A percentile compares a stretch with the other conserved stretches of the same genome.
Evolutionary conservation across 176 grass and related monocot species (phyloP).

Genomic region (Poa pratensis): DNA sequence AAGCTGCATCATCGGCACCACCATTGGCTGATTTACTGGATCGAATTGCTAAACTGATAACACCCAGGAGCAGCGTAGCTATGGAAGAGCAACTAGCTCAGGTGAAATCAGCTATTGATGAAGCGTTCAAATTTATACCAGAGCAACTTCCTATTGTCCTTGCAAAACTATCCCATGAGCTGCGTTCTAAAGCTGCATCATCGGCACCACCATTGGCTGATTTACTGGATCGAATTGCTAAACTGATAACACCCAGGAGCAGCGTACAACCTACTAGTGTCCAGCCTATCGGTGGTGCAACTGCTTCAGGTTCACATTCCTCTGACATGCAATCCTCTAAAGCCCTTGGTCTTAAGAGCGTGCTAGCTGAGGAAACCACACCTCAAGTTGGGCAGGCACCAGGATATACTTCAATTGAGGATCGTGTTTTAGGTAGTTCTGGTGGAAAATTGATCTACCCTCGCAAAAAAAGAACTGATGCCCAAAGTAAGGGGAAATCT

Average conservation of each 20-base stretch:
- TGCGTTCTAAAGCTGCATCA: constrained; percentile 41
- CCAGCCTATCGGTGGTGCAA: background rate
- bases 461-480: constrained; percentile 31
- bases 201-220: constrained; percentile 47
- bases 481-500: constrained; percentile 40
- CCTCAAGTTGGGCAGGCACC: constrained; percentile 29
- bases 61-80: constrained; percentile 40
- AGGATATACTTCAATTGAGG: background rate
- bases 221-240: constrained; percentile 44
- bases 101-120: constrained; percentile 56
- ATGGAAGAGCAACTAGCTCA: constrained; percentile 50
- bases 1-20: constrained; percentile 43
- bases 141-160: constrained; percentile 48
- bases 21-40: constrained; percentile 52
- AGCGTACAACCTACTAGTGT: constrained; percentile 16
- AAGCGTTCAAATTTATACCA: constrained; percentile 54
- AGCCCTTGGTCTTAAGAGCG: constrained; percentile 39
- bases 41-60: constrained; percentile 40
- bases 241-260: constrained; percentile 48
- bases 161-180: constrained; percentile 51
- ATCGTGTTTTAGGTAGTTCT: constrained; percentile 34
- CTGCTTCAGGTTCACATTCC: constrained; percentile 34
- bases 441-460: constrained; percentile 27
- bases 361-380: constrained; percentile 22
- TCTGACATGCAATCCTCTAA: constrained; percentile 29